phyloP scores from a whole-genome alignment of 306 rosid species.

The Cercis canadensis region DNA sequence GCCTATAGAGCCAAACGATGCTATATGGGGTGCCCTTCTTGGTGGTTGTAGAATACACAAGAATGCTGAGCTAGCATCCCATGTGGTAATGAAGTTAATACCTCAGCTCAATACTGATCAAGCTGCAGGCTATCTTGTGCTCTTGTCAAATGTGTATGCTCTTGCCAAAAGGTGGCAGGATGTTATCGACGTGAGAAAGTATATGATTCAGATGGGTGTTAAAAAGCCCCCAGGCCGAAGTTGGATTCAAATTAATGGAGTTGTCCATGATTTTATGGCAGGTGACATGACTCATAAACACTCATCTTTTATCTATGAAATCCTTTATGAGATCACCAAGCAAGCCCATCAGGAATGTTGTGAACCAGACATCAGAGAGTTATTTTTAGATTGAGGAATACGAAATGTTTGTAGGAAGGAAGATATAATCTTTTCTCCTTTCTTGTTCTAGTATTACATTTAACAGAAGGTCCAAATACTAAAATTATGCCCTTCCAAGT shows the following conservation, averaged over 20 bases:
- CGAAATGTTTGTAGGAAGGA: neutral
- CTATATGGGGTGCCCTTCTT: slow-evolving; percentile 80
- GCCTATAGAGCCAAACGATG: slow-evolving; percentile 79
- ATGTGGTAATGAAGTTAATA: slow-evolving; percentile 48
- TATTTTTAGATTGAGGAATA: slow-evolving; percentile 34
- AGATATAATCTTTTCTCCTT: slow-evolving; percentile 2
- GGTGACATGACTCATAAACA: slow-evolving; percentile 66
- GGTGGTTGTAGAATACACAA: slow-evolving; percentile 76
- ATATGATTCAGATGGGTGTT: slow-evolving; percentile 67
- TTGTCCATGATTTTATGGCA: slow-evolving; percentile 59
- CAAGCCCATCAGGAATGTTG: slow-evolving; percentile 47
- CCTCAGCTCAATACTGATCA: slow-evolving; percentile 50
- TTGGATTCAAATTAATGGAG: slow-evolving; percentile 68
- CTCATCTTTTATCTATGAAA: slow-evolving; percentile 52
- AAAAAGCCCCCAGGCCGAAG: slow-evolving; percentile 77
- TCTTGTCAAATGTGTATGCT: slow-evolving; percentile 71
- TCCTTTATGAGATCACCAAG: slow-evolving; percentile 49
- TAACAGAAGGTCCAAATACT: slow-evolving; percentile 15
- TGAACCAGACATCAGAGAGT: slow-evolving; percentile 38
- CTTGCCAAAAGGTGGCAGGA: slow-evolving; percentile 64
- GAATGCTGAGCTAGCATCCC: slow-evolving; percentile 63
- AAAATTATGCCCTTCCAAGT: slow-evolving; percentile 16
- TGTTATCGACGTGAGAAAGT: slow-evolving; percentile 60
- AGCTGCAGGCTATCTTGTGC: slow-evolving; percentile 74
- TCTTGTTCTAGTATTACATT: slow-evolving; percentile 13